Evolutionary conservation across 2,329 filamentous ascomycete species (phyloP).

Genomic region (Albifimbria verrucaria): DNA sequence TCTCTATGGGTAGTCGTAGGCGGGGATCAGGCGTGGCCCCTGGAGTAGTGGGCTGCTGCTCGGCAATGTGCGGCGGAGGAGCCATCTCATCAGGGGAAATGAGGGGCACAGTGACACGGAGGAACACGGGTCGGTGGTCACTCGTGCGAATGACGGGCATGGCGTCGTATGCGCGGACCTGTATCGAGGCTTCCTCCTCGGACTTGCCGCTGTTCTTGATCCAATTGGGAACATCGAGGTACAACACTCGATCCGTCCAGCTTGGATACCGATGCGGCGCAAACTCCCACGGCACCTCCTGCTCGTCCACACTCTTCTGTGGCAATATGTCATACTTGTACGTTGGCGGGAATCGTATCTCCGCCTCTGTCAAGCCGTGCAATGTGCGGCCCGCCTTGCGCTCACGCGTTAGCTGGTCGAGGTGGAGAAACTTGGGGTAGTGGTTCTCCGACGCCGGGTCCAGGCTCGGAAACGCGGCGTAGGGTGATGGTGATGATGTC

Average conservation of each 20-base stretch:
- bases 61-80: slow-evolving; percentile 23
- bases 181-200: slow-evolving; percentile 29
- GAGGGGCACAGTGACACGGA: slow-evolving; percentile 66
- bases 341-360: slow-evolving; percentile 80
- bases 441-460: slow-evolving; percentile 55
- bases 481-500: slow-evolving; percentile 56
- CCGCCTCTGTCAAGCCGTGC: slow-evolving; percentile 73
- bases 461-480: slow-evolving; percentile 61
- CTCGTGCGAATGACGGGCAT: slow-evolving; percentile 78
- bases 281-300: slow-evolving; percentile 63
- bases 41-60: slow-evolving; percentile 12
- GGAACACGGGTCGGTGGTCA: slow-evolving; percentile 81
- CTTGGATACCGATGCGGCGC: slow-evolving; percentile 80
- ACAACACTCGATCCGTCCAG: slow-evolving; percentile 92
- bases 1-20: slow-evolving; percentile 43
- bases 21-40: slow-evolving; percentile 42
- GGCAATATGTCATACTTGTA: slow-evolving; percentile 73
- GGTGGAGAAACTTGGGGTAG: slow-evolving; percentile 62
- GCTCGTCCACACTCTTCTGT: slow-evolving; percentile 26
- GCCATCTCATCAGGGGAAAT: slow-evolving; percentile 37
- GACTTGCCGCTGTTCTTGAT: slow-evolving; percentile 25
- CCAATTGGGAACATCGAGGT: slow-evolving; percentile 60
- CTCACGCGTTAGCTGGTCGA: slow-evolving; percentile 79
- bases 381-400: slow-evolving; percentile 65
- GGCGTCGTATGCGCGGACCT: slow-evolving; percentile 66